A percentile compares a stretch with the other conserved stretches of the same genome.
Evolutionary conservation across 805 yeast species (phyloP).

Genomic region (Lachancea fermentati): DNA sequence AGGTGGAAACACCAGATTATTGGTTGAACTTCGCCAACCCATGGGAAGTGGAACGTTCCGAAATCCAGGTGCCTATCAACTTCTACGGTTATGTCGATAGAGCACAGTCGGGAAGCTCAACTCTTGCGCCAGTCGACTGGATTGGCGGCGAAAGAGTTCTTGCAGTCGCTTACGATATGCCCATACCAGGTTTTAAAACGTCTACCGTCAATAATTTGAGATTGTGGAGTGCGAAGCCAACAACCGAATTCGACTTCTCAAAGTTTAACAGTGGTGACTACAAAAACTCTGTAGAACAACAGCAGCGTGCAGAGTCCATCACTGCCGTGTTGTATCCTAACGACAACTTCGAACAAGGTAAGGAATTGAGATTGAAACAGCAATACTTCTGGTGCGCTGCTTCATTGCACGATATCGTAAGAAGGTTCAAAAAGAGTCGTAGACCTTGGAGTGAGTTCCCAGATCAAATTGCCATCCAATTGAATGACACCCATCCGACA

Average conservation of each 20-base stretch:
- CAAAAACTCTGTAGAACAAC: constrained; percentile 72
- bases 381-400: constrained; percentile 98
- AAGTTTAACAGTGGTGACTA: constrained; percentile 92
- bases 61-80: constrained; percentile 83
- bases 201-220: constrained; percentile 81
- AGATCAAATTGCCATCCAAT: constrained; percentile 83
- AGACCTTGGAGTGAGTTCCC: constrained; percentile 79
- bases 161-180: constrained; percentile 88
- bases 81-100: constrained; percentile 79
- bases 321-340: constrained; percentile 92
- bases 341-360: constrained; percentile 87
- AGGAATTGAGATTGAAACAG: constrained; percentile 87
- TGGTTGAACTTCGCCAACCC: constrained; percentile 89
- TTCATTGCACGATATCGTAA: constrained; percentile 81
- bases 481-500: constrained; percentile 94
- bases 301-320: constrained; percentile 85
- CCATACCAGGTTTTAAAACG: constrained; percentile 86
- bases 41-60: constrained; percentile 87
- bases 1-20: constrained; percentile 90
- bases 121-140: constrained; percentile 68
- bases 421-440: constrained; percentile 77
- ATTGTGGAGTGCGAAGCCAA: constrained; percentile 85
- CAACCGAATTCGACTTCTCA: constrained; percentile 84
- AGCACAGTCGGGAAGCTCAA: constrained; percentile 39
- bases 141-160: constrained; percentile 82